These are phyloP conservation scores for Moesziomyces sp. DNA, from an alignment of 1,284 basidiomycete species.

Conservation along the genomic window DNA sequence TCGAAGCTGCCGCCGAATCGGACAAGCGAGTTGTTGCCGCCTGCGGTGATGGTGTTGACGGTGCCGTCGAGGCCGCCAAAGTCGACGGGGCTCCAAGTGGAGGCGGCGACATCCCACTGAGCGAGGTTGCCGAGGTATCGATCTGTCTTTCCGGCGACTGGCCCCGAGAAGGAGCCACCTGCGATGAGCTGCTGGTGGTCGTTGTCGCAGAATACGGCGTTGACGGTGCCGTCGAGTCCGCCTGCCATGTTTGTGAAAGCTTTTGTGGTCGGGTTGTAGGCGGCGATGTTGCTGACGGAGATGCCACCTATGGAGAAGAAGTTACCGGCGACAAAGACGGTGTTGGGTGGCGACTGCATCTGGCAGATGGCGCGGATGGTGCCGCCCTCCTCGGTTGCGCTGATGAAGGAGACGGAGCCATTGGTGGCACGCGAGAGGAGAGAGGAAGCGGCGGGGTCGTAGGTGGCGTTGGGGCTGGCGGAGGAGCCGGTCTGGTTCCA, in stretches of 20 bases:
- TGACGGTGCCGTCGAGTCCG: constrained; percentile 75
- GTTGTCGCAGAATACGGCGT: constrained; percentile 83
- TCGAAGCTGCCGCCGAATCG: constrained; percentile 88
- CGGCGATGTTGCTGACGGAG: constrained; percentile 57
- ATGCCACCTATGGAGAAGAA: constrained; percentile 63
- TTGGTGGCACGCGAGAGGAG: constrained; percentile 57
- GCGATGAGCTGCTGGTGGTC: constrained; percentile 80
- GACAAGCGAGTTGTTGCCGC: constrained; percentile 78
- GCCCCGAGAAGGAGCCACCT: constrained; percentile 79
- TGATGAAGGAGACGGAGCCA: constrained; percentile 60
- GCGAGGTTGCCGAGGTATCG: constrained; percentile 77
- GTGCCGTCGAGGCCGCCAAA: constrained; percentile 85
- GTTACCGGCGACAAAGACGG: constrained; percentile 66
- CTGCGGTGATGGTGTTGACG: constrained; percentile 81
- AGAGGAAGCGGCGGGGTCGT: constrained; percentile 51
- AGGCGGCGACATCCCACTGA: constrained; percentile 77
- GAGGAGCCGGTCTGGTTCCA: constrained; percentile 53
- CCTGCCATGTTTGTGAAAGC: constrained; percentile 44
- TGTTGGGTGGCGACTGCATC: constrained; percentile 37
- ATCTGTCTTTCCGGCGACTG: constrained; percentile 51
- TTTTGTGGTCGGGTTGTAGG: constrained; percentile 47
- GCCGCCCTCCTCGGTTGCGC: constrained; percentile 64
- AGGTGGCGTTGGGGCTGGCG: constrained; percentile 42
- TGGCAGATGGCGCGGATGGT: constrained; percentile 65
- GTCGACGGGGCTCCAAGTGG: constrained; percentile 79